phyloP scores from a whole-genome alignment of 2,329 filamentous ascomycete species.

The Penicillium sp. region DNA sequence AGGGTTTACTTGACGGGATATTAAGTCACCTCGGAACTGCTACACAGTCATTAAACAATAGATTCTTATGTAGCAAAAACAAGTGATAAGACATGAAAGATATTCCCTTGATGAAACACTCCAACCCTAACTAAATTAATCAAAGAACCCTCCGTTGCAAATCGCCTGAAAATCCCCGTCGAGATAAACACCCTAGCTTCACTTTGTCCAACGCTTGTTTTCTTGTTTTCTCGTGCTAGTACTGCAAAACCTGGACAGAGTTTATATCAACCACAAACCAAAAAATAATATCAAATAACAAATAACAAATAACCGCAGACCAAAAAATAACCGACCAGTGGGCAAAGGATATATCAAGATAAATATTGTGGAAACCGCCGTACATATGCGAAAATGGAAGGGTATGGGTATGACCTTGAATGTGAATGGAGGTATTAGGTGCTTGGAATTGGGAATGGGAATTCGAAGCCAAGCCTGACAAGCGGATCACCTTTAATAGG shows the following conservation, averaged over 20 bases:
- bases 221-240: not conserved
- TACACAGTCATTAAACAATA: not conserved
- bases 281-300: no score
- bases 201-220: not conserved
- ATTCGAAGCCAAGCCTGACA: not conserved
- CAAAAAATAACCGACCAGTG: not conserved
- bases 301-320: not conserved
- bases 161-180: not conserved
- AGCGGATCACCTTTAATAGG: not conserved
- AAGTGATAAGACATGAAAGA: not conserved
- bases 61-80: not conserved
- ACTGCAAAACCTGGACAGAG: not conserved
- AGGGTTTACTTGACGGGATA: no score
- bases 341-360: not conserved
- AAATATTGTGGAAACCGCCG: not conserved
- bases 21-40: no score
- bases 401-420: not conserved
- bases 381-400: not conserved
- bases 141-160: not conserved
- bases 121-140: no score
- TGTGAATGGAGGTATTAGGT: not conserved
- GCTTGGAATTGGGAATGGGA: not conserved
- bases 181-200: not conserved
- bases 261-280: not conserved
- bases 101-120: no score